Conservation (phyloP, 805 yeast species). For the Metschnikowia vanudenii region DNA sequence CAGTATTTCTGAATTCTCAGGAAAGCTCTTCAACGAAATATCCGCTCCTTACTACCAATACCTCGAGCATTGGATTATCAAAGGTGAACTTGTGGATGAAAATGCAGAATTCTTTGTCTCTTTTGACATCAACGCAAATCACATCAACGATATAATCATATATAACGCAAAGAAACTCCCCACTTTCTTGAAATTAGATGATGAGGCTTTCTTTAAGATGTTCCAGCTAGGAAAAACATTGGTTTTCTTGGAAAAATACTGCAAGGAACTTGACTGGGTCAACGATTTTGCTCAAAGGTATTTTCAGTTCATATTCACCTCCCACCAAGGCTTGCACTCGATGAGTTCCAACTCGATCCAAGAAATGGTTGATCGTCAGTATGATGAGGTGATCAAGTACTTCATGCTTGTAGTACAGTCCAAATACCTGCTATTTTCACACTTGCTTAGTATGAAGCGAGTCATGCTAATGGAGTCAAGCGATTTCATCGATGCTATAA, state of each 20-base stretch:
- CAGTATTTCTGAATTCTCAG: slow-evolving; percentile 44
- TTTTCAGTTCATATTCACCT: slow-evolving; percentile 29
- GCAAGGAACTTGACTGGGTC: slow-evolving; percentile 69
- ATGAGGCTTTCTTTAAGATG: slow-evolving; percentile 42
- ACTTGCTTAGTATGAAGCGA: slow-evolving; percentile 61
- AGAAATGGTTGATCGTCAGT: slow-evolving; percentile 38
- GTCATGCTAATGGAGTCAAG: slow-evolving; percentile 71
- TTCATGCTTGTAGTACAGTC: slow-evolving; percentile 48
- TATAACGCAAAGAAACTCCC: slow-evolving; percentile 43
- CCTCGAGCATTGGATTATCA: slow-evolving; percentile 62
- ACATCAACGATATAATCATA: slow-evolving; percentile 35
- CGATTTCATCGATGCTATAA: slow-evolving; percentile 74
- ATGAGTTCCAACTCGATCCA: slow-evolving; percentile 37
- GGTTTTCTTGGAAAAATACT: slow-evolving; percentile 58
- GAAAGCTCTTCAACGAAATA: slow-evolving; percentile 43
- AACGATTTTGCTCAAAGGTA: slow-evolving; percentile 41
- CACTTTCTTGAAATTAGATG: slow-evolving; percentile 35
- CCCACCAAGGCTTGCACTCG: slow-evolving; percentile 32
- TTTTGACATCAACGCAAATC: slow-evolving; percentile 28
- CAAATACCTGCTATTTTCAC: slow-evolving; percentile 49
- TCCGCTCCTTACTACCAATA: slow-evolving; percentile 60
- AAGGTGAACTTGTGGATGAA: slow-evolving; percentile 59
- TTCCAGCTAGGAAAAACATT: slow-evolving; percentile 72
- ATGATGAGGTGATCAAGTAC: slow-evolving; percentile 51
- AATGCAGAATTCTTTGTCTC: slow-evolving; percentile 62